phyloP scores from a whole-genome alignment of 768 basidiomycete species.

The Kwoniella europaea region DNA sequence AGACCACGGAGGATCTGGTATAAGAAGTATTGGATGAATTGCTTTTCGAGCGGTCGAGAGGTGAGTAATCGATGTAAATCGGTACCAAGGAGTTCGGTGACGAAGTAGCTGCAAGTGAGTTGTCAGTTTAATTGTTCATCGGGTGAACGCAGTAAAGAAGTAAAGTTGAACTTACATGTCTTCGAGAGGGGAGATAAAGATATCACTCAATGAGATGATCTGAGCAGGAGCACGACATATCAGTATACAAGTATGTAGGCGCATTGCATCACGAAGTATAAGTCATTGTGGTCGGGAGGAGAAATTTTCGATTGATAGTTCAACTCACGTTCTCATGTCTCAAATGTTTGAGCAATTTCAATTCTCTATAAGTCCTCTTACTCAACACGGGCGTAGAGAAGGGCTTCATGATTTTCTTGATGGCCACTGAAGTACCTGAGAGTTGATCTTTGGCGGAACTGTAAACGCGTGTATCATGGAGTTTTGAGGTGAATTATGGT shows the following conservation, averaged over 20 bases:
- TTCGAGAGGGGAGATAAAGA: constrained; percentile 99
- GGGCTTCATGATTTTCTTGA: constrained; percentile 99
- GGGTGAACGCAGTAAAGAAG: background rate
- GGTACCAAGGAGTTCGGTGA: constrained; percentile 96
- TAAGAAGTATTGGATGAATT: constrained; percentile 99
- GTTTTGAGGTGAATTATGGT: background rate
- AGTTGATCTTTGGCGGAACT: constrained; percentile 96
- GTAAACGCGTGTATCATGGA: constrained; percentile 9
- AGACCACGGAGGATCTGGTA: constrained; percentile 98
- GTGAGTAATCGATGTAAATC: constrained; percentile 97
- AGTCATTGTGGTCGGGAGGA: too few relatives aligned
- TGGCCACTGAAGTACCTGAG: constrained; percentile 89
- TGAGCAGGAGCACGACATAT: constrained; percentile 51
- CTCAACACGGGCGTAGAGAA: constrained; percentile 95
- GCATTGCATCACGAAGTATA: too few relatives aligned
- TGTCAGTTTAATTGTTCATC: background rate
- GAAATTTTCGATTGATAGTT: background rate
- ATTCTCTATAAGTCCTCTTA: constrained; percentile 95
- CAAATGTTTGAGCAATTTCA: constrained; percentile 97
- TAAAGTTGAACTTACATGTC: constrained; percentile 71
- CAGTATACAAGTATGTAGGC: too few relatives aligned
- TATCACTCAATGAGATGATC: constrained; percentile 98
- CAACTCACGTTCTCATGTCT: constrained; percentile 90
- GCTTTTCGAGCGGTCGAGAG: constrained; percentile 95
- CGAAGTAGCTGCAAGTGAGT: constrained; percentile 77